Conservation (phyloP, 2,329 filamentous ascomycete species). For the Colletotrichum godetiae region DNA sequence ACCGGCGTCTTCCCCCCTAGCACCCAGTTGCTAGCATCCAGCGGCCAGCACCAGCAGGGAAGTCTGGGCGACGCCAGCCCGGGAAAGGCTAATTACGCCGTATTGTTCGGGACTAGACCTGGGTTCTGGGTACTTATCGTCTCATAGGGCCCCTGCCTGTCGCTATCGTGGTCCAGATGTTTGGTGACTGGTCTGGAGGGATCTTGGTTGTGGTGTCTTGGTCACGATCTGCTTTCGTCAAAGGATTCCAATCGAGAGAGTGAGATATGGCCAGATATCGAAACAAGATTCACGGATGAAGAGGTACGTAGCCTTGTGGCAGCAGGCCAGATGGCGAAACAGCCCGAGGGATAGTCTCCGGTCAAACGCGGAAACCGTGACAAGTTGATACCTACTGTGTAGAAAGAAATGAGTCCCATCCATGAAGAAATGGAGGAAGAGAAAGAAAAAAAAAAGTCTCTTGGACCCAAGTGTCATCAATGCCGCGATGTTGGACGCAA, state of each 20-base stretch:
- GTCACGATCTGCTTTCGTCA: not conserved
- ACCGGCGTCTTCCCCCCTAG: not conserved
- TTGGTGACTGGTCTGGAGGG: not conserved
- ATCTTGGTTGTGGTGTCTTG: conserved; percentile 3
- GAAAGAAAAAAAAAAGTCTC: not conserved
- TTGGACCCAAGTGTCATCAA: conserved; percentile 22
- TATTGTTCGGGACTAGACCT: conserved; percentile 19
- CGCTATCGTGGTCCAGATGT: conserved; percentile 2
- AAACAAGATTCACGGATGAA: not conserved
- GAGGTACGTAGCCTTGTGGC: not conserved
- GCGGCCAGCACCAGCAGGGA: conserved; percentile 9
- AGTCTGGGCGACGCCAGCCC: conserved; percentile 22
- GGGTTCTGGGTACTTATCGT: not conserved
- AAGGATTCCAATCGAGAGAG: not conserved
- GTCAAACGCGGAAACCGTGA: not conserved
- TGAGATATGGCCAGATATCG: not conserved
- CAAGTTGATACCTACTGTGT: not conserved
- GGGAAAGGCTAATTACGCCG: conserved; percentile 33
- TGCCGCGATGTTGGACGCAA: conserved; percentile 29
- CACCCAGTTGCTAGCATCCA: not conserved
- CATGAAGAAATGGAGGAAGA: not conserved
- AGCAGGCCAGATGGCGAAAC: not conserved
- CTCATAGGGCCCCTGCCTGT: conserved; percentile 20
- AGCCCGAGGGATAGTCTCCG: not conserved
- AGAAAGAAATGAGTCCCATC: not conserved